Conservation (phyloP, 2,329 filamentous ascomycete species). For the Lasiodiplodia gonubiensis region DNA sequence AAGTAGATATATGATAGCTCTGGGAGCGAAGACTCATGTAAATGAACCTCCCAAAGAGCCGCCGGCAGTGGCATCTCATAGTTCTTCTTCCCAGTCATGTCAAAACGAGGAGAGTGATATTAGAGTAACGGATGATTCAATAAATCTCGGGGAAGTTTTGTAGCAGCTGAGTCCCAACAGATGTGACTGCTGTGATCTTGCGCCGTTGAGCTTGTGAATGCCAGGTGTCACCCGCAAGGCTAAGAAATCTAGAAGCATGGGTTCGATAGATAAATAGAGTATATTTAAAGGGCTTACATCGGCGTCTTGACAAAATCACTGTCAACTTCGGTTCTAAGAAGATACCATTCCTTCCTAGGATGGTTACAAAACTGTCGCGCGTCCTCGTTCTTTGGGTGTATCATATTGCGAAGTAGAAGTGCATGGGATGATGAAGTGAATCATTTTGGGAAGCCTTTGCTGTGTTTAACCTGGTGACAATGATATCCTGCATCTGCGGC, state of each 20-base stretch:
- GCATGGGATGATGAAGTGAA: too few relatives aligned
- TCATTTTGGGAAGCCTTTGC: background rate
- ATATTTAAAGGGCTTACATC: background rate
- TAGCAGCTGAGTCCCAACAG: too few relatives aligned
- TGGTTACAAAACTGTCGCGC: background rate
- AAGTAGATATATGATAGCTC: background rate
- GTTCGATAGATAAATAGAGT: background rate
- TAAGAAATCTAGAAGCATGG: background rate
- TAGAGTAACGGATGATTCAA: too few relatives aligned
- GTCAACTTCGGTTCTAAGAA: background rate
- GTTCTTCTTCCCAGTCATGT: too few relatives aligned
- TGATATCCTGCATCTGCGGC: background rate
- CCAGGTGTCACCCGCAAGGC: background rate
- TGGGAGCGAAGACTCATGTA: too few relatives aligned
- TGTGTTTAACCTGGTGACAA: background rate
- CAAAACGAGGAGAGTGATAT: too few relatives aligned
- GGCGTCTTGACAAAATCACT: background rate
- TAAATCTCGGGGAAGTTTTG: too few relatives aligned
- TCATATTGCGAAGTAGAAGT: background rate
- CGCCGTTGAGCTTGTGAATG: background rate
- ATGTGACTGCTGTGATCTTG: too few relatives aligned
- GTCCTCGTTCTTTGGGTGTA: background rate
- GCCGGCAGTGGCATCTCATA: too few relatives aligned
- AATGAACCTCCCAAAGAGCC: too few relatives aligned
- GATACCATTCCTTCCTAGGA: too few relatives aligned